Conservation (phyloP, 805 yeast species). For the Teunomyces tritomae region DNA sequence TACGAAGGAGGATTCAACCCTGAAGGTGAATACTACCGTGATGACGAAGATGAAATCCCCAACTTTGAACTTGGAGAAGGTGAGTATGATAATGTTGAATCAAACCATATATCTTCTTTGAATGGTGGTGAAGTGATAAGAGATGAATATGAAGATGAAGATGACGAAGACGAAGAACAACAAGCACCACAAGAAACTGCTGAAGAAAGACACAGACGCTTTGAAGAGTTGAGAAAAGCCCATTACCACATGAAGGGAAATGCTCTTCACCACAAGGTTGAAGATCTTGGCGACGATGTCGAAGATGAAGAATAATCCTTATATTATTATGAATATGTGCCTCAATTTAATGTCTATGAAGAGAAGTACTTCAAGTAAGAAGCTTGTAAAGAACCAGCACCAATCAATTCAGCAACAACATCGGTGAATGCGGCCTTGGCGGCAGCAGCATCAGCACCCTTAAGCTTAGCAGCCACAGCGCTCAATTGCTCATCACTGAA, state of each 20-base stretch:
- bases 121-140: slow-evolving; percentile 42
- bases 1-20: slow-evolving; percentile 88
- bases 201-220: slow-evolving; percentile 61
- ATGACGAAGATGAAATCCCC: slow-evolving; percentile 40
- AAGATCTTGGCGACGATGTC: background rate
- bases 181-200: slow-evolving; percentile 40
- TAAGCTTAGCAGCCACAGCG: slow-evolving; percentile 67
- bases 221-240: slow-evolving; percentile 75
- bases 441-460: slow-evolving; percentile 49
- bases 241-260: slow-evolving; percentile 67
- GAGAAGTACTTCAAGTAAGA: slow-evolving; percentile 52
- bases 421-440: slow-evolving; percentile 61
- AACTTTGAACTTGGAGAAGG: slow-evolving; percentile 59
- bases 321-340: background rate
- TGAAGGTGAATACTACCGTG: slow-evolving; percentile 71
- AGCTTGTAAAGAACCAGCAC: slow-evolving; percentile 54
- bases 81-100: slow-evolving; percentile 36
- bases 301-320: background rate
- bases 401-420: slow-evolving; percentile 50
- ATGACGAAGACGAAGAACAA: slow-evolving; percentile 35
- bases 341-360: slow-evolving; percentile 3
- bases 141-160: slow-evolving; percentile 25
- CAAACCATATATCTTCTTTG: slow-evolving; percentile 25
- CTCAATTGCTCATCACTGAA: slow-evolving; percentile 78
- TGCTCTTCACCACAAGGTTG: slow-evolving; percentile 37